These are phyloP conservation scores for Aureobasidium pullulans DNA, from an alignment of 2,329 filamentous ascomycete genomes.

Conservation along the genomic window DNA sequence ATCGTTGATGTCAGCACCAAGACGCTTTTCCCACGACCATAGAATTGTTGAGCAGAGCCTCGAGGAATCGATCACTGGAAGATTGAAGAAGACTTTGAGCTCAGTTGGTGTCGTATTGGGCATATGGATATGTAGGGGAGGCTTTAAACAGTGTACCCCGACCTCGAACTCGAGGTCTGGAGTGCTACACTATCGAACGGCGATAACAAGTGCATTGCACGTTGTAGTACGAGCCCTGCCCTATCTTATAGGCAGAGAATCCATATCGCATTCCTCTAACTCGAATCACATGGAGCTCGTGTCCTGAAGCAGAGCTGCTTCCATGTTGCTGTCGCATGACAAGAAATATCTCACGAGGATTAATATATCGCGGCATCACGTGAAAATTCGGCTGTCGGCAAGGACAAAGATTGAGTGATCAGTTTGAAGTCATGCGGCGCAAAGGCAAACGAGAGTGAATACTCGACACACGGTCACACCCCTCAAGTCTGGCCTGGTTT, in stretches of 20 bases:
- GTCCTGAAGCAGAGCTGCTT: too few relatives aligned
- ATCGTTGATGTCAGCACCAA: slow-evolving; percentile 1
- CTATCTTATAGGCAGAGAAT: too few relatives aligned
- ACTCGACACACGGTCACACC: slow-evolving; percentile 1
- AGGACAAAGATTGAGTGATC: neutral
- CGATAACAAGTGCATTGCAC: too few relatives aligned
- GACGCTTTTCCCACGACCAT: neutral
- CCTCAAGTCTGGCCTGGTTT: slow-evolving; percentile 7
- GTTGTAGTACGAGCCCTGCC: too few relatives aligned
- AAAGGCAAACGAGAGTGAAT: neutral
- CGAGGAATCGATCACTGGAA: neutral
- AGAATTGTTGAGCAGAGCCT: neutral
- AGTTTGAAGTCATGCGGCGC: slow-evolving; percentile 6
- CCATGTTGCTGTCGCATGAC: too few relatives aligned
- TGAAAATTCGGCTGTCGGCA: slow-evolving; percentile 2
- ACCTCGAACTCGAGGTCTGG: too few relatives aligned
- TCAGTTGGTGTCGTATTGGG: neutral
- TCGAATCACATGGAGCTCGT: too few relatives aligned
- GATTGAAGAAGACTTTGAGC: neutral
- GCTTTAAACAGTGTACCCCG: too few relatives aligned
- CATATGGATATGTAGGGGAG: too few relatives aligned
- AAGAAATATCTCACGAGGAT: neutral
- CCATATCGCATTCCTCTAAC: too few relatives aligned
- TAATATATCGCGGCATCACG: neutral
- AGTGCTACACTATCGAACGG: too few relatives aligned